phyloP scores from a whole-genome alignment of 202 grass and related monocot species.

The Musa balbisiana region DNA sequence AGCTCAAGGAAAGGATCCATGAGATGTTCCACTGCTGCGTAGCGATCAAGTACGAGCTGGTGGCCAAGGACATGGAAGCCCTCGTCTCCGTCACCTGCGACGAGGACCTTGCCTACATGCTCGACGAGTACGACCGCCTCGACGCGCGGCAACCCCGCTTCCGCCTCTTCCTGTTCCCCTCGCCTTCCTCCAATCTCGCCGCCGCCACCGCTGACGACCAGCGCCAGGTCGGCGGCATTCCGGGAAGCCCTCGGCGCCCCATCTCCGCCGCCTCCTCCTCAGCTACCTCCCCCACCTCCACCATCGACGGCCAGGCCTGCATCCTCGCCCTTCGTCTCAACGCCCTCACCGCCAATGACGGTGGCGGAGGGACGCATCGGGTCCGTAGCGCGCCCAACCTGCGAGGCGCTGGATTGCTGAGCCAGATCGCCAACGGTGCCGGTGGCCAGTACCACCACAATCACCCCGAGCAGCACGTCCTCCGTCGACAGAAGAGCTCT shows the following conservation, averaged over 20 bases:
- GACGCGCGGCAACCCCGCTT: slow-evolving; percentile 36
- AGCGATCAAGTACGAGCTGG: slow-evolving; percentile 67
- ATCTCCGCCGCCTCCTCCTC: neutral
- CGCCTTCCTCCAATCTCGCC: neutral
- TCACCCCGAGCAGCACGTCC: neutral
- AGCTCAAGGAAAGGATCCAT: slow-evolving; percentile 72
- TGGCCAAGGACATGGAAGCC: slow-evolving; percentile 50
- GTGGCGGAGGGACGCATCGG: slow-evolving; percentile 32
- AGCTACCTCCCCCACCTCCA: neutral
- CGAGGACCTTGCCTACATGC: slow-evolving; percentile 64
- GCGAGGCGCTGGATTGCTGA: slow-evolving; percentile 8
- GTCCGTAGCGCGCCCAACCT: slow-evolving; percentile 52
- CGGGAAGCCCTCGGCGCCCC: neutral
- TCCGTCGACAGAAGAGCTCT: neutral
- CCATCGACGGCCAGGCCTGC: slow-evolving; percentile 21
- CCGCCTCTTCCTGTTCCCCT: slow-evolving; percentile 53
- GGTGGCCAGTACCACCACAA: slow-evolving; percentile 4
- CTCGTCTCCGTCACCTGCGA: slow-evolving; percentile 60
- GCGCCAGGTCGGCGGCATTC: neutral
- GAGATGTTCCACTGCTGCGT: slow-evolving; percentile 47
- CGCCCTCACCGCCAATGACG: slow-evolving; percentile 4
- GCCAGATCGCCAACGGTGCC: slow-evolving; percentile 2
- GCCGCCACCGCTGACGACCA: neutral
- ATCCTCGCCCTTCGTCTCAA: slow-evolving; percentile 11
- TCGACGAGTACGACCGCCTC: slow-evolving; percentile 58